Conservation (phyloP, 257 asterid species). For the Thymus quinquecostatus region DNA sequence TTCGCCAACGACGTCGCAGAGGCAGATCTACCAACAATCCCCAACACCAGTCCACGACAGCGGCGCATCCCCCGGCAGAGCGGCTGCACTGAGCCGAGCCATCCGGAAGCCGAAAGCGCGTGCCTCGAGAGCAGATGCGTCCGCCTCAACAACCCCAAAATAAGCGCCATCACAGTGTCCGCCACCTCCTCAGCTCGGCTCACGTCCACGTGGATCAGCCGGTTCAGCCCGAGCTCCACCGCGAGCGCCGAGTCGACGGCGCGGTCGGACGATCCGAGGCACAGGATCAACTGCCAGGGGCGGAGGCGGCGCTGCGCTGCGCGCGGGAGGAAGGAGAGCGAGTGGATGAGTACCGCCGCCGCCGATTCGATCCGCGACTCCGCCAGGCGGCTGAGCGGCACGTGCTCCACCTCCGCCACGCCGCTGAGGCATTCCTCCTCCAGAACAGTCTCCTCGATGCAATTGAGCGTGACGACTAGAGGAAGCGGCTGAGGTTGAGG, state of each 20-base stretch:
- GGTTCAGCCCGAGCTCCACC: slow-evolving; percentile 73
- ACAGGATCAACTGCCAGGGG: slow-evolving; percentile 87
- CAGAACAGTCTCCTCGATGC: slow-evolving; percentile 77
- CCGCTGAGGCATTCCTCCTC: slow-evolving; percentile 83
- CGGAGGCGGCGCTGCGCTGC: slow-evolving; percentile 98
- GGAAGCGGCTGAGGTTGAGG: slow-evolving; percentile 56
- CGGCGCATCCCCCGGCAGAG: slow-evolving; percentile 87
- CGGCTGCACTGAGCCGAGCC: slow-evolving; percentile 99
- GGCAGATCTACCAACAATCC: slow-evolving; percentile 94
- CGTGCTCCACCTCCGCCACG: slow-evolving; percentile 81
- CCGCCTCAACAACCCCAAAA: slow-evolving; percentile 84
- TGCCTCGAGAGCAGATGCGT: slow-evolving; percentile 93
- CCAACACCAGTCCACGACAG: slow-evolving; percentile 75
- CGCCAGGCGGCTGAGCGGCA: slow-evolving; percentile 84
- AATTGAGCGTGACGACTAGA: slow-evolving; percentile 79
- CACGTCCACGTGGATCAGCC: slow-evolving; percentile 88
- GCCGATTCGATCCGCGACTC: slow-evolving; percentile 92
- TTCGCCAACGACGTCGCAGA: slow-evolving; percentile 86
- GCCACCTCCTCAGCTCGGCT: slow-evolving; percentile 96
- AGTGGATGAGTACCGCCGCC: slow-evolving; percentile 85
- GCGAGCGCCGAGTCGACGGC: slow-evolving; percentile 88
- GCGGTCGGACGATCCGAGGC: slow-evolving; percentile 95
- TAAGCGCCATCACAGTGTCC: slow-evolving; percentile 96
- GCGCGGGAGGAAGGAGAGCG: slow-evolving; percentile 95
- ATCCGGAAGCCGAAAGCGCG: slow-evolving; percentile 90